Conservation (phyloP, 2,329 filamentous ascomycete species). For the Chaetothyriales sp. region DNA sequence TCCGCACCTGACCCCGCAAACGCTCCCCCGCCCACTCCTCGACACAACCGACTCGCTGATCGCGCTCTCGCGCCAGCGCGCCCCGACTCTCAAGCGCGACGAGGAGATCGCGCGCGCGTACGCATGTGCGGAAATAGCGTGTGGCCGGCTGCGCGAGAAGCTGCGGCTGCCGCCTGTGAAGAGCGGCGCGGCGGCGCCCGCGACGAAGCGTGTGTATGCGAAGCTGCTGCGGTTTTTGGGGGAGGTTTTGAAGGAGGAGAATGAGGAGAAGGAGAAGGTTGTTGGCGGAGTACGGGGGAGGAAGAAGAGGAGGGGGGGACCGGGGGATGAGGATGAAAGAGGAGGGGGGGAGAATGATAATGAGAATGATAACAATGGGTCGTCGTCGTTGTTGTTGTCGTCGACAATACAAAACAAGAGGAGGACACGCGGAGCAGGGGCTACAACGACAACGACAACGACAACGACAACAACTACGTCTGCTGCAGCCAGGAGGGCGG, state of each 20-base stretch:
- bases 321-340: conserved; percentile 3
- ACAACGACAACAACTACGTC: not conserved
- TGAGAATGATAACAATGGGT: too few relatives aligned
- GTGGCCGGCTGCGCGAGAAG: conserved; percentile 61
- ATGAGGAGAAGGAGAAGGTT: conserved; percentile 61
- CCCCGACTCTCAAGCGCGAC: conserved; percentile 62
- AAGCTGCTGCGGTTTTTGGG: conserved; percentile 47
- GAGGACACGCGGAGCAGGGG: conserved; percentile 6
- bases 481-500: not conserved
- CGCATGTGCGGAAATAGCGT: conserved; percentile 77
- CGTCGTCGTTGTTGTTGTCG: too few relatives aligned
- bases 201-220: conserved; percentile 64
- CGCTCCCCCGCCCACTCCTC: conserved; percentile 38
- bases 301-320: conserved; percentile 5
- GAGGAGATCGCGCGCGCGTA: conserved; percentile 78
- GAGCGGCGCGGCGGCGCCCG: conserved; percentile 48
- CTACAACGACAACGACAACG: not conserved
- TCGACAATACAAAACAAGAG: conserved; percentile 6
- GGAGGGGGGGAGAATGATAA: conserved; percentile 1
- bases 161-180: conserved; percentile 65
- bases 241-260: conserved; percentile 54
- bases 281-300: conserved; percentile 21
- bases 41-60: conserved; percentile 59
- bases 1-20: conserved; percentile 43
- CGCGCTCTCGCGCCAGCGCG: conserved; percentile 63